phyloP scores from a whole-genome alignment of 2,329 filamentous ascomycete genomes.

The Thermoascus crustaceus region DNA sequence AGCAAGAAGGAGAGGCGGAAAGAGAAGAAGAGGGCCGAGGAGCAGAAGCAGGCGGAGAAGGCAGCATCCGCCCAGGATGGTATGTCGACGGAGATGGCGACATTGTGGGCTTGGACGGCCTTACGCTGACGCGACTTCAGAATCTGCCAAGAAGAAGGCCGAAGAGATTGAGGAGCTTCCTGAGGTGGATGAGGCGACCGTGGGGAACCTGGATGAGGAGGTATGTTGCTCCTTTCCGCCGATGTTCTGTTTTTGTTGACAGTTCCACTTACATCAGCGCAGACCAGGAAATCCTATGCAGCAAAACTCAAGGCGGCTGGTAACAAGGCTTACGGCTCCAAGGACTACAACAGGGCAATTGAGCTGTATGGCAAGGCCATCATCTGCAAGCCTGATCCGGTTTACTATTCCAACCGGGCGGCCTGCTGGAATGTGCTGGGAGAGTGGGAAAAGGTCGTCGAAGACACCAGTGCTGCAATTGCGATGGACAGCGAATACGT shows the following conservation, averaged over 20 bases:
- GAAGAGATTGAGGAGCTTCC: conserved; percentile 61
- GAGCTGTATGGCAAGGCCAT: conserved; percentile 93
- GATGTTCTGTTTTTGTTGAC: conserved; percentile 1
- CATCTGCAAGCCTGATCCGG: conserved; percentile 90
- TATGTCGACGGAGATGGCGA: conserved; percentile 26
- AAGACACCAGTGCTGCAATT: conserved; percentile 92
- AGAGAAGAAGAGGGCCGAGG: conserved; percentile 62
- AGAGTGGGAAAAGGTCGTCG: conserved; percentile 92
- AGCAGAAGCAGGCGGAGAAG: conserved; percentile 44
- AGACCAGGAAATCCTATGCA: conserved; percentile 79
- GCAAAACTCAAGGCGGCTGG: conserved; percentile 88
- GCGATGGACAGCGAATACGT: conserved; percentile 91
- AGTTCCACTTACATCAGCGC: conserved; percentile 8
- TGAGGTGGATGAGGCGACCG: conserved; percentile 48
- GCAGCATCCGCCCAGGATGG: conserved; percentile 33
- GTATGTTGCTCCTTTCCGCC: conserved; percentile 23
- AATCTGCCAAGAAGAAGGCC: conserved; percentile 36
- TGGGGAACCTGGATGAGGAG: conserved; percentile 40
- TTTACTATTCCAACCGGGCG: conserved; percentile 98
- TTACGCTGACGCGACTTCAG: conserved; percentile 13
- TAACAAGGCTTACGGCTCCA: conserved; percentile 91
- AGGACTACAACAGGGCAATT: conserved; percentile 90
- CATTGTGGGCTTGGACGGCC: conserved; percentile 31
- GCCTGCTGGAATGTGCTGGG: conserved; percentile 92
- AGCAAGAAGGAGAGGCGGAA: conserved; percentile 87